Conservation (phyloP, 768 basidiomycete genomes). For the Pulveroboletus sp. region DNA sequence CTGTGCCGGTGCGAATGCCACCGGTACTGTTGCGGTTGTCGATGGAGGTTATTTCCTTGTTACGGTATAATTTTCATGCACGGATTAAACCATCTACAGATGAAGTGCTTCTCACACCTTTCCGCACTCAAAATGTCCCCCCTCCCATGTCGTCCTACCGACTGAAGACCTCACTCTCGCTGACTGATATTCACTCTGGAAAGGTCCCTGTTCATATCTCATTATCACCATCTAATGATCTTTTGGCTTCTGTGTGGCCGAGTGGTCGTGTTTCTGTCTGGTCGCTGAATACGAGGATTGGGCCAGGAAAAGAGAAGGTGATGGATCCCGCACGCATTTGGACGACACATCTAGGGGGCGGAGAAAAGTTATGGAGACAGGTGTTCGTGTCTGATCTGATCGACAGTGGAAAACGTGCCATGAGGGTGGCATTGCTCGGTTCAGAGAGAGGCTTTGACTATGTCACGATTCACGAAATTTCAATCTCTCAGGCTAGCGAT, state of each 20-base stretch:
- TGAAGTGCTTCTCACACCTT: conserved; percentile 80
- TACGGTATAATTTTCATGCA: not conserved
- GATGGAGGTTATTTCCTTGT: conserved; percentile 68
- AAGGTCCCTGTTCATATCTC: conserved; percentile 60
- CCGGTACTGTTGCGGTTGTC: conserved; percentile 82
- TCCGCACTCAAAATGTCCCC: conserved; percentile 91
- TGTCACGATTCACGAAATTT: conserved; percentile 27
- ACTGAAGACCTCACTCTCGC: conserved; percentile 30
- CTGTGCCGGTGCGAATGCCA: conserved; percentile 67
- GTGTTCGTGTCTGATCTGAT: conserved; percentile 18
- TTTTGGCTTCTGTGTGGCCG: conserved; percentile 66
- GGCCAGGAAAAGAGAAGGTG: conserved; percentile 51
- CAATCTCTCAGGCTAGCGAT: not conserved
- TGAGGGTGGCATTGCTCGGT: conserved; percentile 39
- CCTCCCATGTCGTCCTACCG: conserved; percentile 89
- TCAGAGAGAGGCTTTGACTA: conserved; percentile 33
- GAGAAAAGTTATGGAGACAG: conserved; percentile 28
- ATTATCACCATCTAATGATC: conserved; percentile 55
- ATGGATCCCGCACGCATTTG: conserved; percentile 51
- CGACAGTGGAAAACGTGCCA: not conserved
- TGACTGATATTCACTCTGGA: too few species aligned
- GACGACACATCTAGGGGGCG: conserved; percentile 23
- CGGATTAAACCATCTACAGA: conserved; percentile 40
- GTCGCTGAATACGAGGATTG: conserved; percentile 60
- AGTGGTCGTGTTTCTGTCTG: conserved; percentile 66